These are phyloP conservation scores for Camellia japonica DNA, from an alignment of 148 eudicot species.

Conservation along the genomic window DNA sequence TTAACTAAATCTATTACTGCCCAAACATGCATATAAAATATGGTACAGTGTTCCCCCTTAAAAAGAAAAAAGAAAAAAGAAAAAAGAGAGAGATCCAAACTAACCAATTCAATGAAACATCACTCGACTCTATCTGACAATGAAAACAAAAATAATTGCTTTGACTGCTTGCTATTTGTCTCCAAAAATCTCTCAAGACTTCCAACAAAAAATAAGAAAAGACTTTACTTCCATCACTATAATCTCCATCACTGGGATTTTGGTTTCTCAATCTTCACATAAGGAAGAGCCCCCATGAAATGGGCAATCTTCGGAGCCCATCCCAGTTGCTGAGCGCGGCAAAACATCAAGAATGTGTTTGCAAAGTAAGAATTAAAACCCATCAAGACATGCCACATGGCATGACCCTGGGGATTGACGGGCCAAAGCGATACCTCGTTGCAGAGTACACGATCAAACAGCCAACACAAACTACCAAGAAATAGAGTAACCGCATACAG, in stretches of 20 bases:
- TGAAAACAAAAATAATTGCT: constrained; percentile 3
- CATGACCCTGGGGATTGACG: constrained; percentile 91
- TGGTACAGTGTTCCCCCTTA: neutral
- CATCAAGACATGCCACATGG: constrained; percentile 84
- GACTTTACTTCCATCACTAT: too few relatives aligned
- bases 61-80: neutral
- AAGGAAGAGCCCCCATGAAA: constrained; percentile 66
- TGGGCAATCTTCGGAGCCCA: constrained; percentile 69
- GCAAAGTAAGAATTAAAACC: constrained; percentile 85
- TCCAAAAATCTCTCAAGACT: neutral
- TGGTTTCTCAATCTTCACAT: constrained; percentile 77
- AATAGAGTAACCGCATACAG: constrained; percentile 50
- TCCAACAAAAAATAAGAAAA: neutral
- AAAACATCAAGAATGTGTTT: constrained; percentile 88
- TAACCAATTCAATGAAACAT: neutral
- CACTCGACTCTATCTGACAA: neutral
- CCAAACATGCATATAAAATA: constrained; percentile 5
- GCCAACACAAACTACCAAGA: constrained; percentile 68
- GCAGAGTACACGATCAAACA: constrained; percentile 70
- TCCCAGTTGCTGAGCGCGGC: constrained; percentile 83
- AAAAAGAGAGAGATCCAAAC: neutral
- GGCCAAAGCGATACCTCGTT: constrained; percentile 53
- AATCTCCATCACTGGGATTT: constrained; percentile 55
- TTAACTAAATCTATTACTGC: neutral
- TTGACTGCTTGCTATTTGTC: neutral